A percentile compares a stretch with the other conserved stretches of the same genome.
Evolutionary conservation across 768 basidiomycete species (phyloP).

Genomic region (Tricholoma sp.): DNA sequence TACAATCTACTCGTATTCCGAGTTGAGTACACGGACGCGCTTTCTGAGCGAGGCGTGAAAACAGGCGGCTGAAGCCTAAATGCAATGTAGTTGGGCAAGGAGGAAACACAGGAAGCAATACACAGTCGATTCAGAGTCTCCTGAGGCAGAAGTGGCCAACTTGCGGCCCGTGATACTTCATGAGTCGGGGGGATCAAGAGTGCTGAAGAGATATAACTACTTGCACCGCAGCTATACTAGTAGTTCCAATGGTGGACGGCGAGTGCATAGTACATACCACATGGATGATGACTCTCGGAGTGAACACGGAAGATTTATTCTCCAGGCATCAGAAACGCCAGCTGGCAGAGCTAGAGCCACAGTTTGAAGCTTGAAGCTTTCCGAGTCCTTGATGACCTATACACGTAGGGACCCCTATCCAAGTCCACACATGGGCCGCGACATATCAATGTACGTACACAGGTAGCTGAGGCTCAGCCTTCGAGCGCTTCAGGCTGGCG

Average conservation of each 20-base stretch:
- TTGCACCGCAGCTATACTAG: background rate
- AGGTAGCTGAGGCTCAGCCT: too few species aligned
- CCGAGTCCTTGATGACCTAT: too few species aligned
- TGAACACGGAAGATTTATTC: too few species aligned
- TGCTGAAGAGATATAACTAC: background rate
- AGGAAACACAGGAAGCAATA: background rate
- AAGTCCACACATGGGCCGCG: background rate
- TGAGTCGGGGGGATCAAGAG: background rate
- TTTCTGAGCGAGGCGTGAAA: too few species aligned
- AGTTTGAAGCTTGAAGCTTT: background rate
- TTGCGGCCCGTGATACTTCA: background rate
- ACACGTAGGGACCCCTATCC: background rate
- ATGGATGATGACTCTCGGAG: too few species aligned
- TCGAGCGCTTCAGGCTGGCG: too few species aligned
- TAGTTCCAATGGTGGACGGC: background rate
- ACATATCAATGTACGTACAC: too few species aligned
- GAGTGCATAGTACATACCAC: background rate
- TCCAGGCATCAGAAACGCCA: background rate
- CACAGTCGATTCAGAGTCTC: background rate
- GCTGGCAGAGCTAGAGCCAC: background rate
- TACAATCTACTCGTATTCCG: too few species aligned
- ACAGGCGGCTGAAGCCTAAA: too few species aligned
- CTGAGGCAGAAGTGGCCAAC: background rate
- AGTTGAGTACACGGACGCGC: too few species aligned
- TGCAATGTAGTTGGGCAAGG: too few species aligned